Percentiles rank a stretch among this genome's conserved stretches.
Conservation (phyloP, 2,329 filamentous ascomycete genomes). For the Lachnellula cervina region DNA sequence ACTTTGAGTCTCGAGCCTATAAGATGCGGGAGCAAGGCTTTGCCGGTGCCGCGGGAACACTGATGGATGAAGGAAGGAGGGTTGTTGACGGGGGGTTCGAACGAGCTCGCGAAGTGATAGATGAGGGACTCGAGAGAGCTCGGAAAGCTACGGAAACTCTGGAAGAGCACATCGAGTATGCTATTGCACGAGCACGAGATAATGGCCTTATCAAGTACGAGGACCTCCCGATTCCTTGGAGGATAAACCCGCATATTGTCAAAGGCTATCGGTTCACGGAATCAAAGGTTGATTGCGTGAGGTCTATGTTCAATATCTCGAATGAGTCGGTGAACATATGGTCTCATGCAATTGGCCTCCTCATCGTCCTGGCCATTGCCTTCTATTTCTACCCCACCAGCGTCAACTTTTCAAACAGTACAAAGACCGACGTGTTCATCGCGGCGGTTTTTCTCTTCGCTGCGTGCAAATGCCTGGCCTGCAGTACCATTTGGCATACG, state of each 20-base stretch:
- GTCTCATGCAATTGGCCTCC: constrained; percentile 86
- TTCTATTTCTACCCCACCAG: constrained; percentile 95
- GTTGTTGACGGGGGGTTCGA: constrained; percentile 76
- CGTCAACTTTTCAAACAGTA: constrained; percentile 79
- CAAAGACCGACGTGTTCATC: constrained; percentile 83
- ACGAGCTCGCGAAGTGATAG: constrained; percentile 69
- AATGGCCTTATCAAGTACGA: constrained; percentile 83
- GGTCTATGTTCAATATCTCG: constrained; percentile 75
- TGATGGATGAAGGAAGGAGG: constrained; percentile 74
- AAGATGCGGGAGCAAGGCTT: constrained; percentile 75
- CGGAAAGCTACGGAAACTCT: constrained; percentile 75
- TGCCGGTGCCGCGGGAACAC: constrained; percentile 62
- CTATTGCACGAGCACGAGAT: constrained; percentile 69
- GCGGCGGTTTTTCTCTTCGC: constrained; percentile 95
- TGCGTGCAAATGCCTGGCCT: constrained; percentile 89
- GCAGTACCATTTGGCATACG: constrained; percentile 96
- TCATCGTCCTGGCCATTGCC: constrained; percentile 81
- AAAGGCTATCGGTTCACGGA: constrained; percentile 91
- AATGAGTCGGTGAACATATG: constrained; percentile 98
- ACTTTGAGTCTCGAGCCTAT: constrained; percentile 78
- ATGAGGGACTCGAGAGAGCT: constrained; percentile 79
- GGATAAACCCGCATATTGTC: constrained; percentile 88
- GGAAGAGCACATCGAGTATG: constrained; percentile 77
- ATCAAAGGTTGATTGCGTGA: constrained; percentile 82
- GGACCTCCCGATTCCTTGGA: constrained; percentile 86